Conservation (phyloP, 2,329 filamentous ascomycete genomes). For the Stachybotrys chartarum region DNA sequence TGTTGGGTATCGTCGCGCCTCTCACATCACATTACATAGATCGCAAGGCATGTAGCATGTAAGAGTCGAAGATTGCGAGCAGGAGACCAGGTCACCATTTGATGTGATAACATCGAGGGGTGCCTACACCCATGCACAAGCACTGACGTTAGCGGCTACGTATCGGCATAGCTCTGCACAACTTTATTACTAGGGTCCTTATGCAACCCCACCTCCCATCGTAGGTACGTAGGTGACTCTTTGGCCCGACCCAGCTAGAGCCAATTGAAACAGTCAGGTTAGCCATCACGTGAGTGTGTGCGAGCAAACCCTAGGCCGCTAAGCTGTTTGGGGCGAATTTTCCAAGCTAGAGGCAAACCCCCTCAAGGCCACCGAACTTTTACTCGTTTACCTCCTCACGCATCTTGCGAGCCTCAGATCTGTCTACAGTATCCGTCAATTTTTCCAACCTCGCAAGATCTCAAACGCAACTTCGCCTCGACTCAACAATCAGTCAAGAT, state of each 20-base stretch:
- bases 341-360: slow-evolving; percentile 28
- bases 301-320: slow-evolving; percentile 30
- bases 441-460: slow-evolving; percentile 39
- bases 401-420: slow-evolving; percentile 46
- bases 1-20: background rate
- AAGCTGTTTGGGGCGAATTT: slow-evolving; percentile 27
- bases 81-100: background rate
- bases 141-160: slow-evolving; percentile 1
- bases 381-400: slow-evolving; percentile 37
- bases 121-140: background rate
- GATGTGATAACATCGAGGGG: background rate
- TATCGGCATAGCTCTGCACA: slow-evolving; percentile 9
- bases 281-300: slow-evolving; percentile 28
- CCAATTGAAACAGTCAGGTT: background rate
- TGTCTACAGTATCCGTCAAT: slow-evolving; percentile 49
- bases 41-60: too few species aligned
- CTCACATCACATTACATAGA: too few species aligned
- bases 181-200: background rate
- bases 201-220: background rate
- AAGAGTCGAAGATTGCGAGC: too few species aligned
- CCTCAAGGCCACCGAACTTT: slow-evolving; percentile 38
- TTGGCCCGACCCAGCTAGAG: too few species aligned
- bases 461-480: slow-evolving; percentile 30
- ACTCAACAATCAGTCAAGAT: slow-evolving; percentile 59
- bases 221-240: too few species aligned